Evolutionary conservation across 495 filamentous ascomycete genomes (phyloP).

Genomic region (Podospora didyma): DNA sequence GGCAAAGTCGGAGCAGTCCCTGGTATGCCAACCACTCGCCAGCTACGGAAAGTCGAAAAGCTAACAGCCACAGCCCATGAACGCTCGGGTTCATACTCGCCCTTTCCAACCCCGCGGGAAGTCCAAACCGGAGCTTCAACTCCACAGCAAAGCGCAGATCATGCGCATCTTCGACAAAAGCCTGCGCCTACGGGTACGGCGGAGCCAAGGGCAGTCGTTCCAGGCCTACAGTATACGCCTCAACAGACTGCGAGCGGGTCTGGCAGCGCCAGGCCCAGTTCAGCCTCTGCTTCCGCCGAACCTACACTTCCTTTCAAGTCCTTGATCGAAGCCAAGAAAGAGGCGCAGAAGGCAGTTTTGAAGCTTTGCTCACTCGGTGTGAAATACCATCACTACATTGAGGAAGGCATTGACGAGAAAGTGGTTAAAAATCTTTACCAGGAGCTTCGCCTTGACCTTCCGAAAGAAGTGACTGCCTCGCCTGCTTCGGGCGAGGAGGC

Average conservation of each 20-base stretch:
- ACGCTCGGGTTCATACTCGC: conserved; percentile 50
- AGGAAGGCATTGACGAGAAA: conserved; percentile 64
- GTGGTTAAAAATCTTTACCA: conserved; percentile 62
- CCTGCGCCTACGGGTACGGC: background rate
- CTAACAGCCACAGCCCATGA: conserved; percentile 29
- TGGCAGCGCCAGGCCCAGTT: background rate
- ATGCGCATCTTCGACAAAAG: background rate
- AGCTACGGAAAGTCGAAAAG: background rate
- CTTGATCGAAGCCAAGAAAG: conserved; percentile 53
- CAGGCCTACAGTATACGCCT: no score
- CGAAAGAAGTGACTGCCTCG: conserved; percentile 15
- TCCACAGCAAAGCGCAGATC: background rate
- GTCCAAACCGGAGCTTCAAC: conserved; percentile 27
- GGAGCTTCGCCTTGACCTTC: conserved; percentile 55
- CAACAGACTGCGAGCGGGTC: no score
- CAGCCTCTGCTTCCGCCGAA: background rate
- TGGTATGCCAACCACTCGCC: background rate
- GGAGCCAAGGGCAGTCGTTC: no score
- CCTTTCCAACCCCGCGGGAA: conserved; percentile 45
- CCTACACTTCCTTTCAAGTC: conserved; percentile 17
- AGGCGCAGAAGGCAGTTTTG: conserved; percentile 65
- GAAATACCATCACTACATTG: conserved; percentile 62
- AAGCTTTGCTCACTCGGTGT: conserved; percentile 61
- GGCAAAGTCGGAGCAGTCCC: conserved; percentile 2
- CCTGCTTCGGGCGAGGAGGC: background rate